These are phyloP conservation scores for Coemansia sp. DNA, from an alignment of 192 early-diverging fungal genomes.

Conservation along the genomic window DNA sequence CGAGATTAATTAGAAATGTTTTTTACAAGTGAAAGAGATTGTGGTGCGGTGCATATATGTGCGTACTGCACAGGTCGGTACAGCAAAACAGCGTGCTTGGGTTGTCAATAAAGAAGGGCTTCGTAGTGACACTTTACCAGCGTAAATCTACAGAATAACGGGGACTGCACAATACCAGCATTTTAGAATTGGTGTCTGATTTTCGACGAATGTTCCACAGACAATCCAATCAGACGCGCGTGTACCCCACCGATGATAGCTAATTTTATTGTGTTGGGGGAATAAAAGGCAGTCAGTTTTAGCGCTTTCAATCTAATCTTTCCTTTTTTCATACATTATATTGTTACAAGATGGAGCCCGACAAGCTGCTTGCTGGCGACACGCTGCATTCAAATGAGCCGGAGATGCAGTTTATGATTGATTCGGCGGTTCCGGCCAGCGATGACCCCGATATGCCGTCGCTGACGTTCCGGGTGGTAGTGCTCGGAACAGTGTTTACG, in stretches of 20 bases:
- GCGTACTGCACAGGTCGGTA: neutral
- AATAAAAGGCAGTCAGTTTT: neutral
- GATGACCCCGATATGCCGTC: slow-evolving; percentile 63
- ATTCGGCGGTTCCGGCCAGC: slow-evolving; percentile 55
- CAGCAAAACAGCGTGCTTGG: neutral
- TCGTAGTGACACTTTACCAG: neutral
- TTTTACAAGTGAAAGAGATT: neutral
- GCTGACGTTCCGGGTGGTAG: slow-evolving; percentile 66
- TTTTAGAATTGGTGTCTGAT: neutral
- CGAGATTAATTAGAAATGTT: neutral
- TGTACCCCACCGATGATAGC: slow-evolving; percentile 8
- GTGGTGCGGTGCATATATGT: neutral
- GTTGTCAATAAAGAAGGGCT: neutral
- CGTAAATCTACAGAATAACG: neutral
- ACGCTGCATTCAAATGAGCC: slow-evolving; percentile 11
- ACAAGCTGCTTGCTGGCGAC: slow-evolving; percentile 21
- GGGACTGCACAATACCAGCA: neutral
- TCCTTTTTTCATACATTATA: neutral
- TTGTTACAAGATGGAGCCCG: neutral
- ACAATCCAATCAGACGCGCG: neutral
- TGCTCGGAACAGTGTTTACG: slow-evolving; percentile 64
- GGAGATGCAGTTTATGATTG: slow-evolving; percentile 26
- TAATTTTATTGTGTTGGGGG: neutral
- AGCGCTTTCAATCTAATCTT: neutral
- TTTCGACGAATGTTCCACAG: neutral